Evolutionary conservation across 164 flowering plant species (phyloP).

Genomic region (Berberis thunbergii): DNA sequence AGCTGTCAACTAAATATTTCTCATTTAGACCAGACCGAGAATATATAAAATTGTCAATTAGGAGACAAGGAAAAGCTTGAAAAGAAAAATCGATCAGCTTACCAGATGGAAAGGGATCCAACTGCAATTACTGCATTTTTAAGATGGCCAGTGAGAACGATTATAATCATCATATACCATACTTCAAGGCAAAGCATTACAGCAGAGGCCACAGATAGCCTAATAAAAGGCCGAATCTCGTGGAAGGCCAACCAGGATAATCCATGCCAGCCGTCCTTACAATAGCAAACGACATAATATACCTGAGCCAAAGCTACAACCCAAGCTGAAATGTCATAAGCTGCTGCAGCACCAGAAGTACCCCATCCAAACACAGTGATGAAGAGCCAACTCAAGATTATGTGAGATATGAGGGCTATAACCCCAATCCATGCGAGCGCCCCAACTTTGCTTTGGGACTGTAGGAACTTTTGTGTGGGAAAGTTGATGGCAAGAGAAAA

Average conservation of each 20-base stretch:
- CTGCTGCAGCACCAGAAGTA: conserved; percentile 57
- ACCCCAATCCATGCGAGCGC: conserved; percentile 55
- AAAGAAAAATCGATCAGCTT: background rate
- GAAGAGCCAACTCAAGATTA: conserved; percentile 39
- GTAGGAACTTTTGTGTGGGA: conserved; percentile 80
- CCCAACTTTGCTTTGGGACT: conserved; percentile 69
- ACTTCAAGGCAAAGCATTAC: conserved; percentile 79
- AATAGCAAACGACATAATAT: conserved; percentile 56
- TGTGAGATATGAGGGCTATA: conserved; percentile 39
- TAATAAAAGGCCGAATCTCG: too few relatives aligned
- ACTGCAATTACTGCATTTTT: conserved; percentile 57
- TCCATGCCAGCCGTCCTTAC: conserved; percentile 79
- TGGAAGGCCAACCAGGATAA: conserved; percentile 73
- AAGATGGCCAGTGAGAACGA: conserved; percentile 59
- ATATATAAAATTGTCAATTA: background rate
- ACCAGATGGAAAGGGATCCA: conserved; percentile 93
- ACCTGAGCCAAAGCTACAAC: conserved; percentile 49
- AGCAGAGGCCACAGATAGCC: conserved; percentile 84
- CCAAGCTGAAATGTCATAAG: conserved; percentile 60
- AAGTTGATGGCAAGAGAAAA: conserved; percentile 73
- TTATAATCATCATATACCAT: conserved; percentile 76
- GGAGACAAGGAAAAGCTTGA: background rate
- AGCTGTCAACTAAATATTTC: background rate
- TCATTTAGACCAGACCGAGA: background rate
- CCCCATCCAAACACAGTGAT: conserved; percentile 57